Evolutionary conservation across 1,139 yeast genomes (phyloP), one percentile per base, ranked within the genome.

Genomic region (Hemisphaericaspora xylanilytica): DNA sequence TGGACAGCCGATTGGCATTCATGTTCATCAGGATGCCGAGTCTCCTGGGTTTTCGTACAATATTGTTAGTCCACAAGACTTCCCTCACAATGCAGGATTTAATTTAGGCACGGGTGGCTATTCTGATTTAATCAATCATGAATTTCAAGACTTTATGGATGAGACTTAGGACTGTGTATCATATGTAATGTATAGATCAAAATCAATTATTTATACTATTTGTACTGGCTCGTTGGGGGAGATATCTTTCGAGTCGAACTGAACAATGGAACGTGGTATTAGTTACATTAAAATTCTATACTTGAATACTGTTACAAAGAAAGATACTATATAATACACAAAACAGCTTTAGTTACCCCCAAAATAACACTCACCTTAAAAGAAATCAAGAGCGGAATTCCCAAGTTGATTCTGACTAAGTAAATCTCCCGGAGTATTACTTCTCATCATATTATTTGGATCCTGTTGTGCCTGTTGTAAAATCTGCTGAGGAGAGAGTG

Each of bases 401-500:
- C 24, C 28, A 17, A 17, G 27, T 32, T 32, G 39, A 7, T 35
- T 38, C 15, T 33, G 36, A 14, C 16, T 34, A 15, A 34, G 37
- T 15, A 34, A 13, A 22, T 34, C 37, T 3, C 32, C 37, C 20
- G 37, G 37, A 11, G 37, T 28, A 13, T 18, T 28, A 17, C 27
- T 29, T 21, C 37, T 21, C 18, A 27, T 21, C 13, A 26, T 22
- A 31, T 20, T 31, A 45, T 18, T 20, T 42, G 45, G 33, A 49
- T 44, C 30, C 39, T 46, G 33, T 46, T 48, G 21, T 38, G 56
- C 58, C 45, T 59, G 69, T 49, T 57, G 71, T 30, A 66, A 55
- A 11, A 68, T 56, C 42, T 68, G 73, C 44, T 65, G 73, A 2
- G 73, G 73, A 1, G 73, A 66, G 30, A 67, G 61, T 5, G 61